These are phyloP conservation scores for Isoetes taiwanensis DNA, from an alignment of 75 land plant species.

Conservation along the genomic window DNA sequence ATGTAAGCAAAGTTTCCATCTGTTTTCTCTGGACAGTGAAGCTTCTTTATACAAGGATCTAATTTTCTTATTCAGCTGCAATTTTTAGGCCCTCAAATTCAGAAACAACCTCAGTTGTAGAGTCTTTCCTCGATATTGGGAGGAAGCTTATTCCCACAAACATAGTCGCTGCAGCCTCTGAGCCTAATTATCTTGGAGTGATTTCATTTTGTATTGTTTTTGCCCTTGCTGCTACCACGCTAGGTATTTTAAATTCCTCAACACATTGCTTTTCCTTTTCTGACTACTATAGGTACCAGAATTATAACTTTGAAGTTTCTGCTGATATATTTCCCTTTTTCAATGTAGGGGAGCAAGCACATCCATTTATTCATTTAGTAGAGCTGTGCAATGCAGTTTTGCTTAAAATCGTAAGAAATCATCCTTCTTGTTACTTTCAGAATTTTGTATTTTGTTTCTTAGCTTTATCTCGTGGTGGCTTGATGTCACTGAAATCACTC, in stretches of 20 bases:
- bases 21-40: too few species aligned
- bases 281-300: neutral
- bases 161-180: slow-evolving; percentile 27
- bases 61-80: too few species aligned
- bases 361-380: slow-evolving; percentile 13
- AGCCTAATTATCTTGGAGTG: slow-evolving; percentile 25
- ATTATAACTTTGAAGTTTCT: neutral
- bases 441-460: neutral
- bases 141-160: slow-evolving; percentile 27
- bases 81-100: neutral
- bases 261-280: neutral
- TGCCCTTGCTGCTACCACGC: slow-evolving; percentile 17
- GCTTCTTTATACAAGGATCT: too few species aligned
- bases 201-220: slow-evolving; percentile 26
- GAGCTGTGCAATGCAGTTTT: slow-evolving; percentile 22
- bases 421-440: neutral
- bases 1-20: too few species aligned
- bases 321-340: neutral
- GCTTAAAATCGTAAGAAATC: slow-evolving; percentile 21
- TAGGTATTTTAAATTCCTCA: slow-evolving; percentile 10
- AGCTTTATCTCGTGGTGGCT: neutral
- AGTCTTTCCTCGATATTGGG: slow-evolving; percentile 27
- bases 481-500: too few species aligned
- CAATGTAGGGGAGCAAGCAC: slow-evolving; percentile 22
- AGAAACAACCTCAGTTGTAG: slow-evolving; percentile 15